Base-by-base conservation (phyloP, 306 rosid genomes). In the Vigna angularis region DNA sequence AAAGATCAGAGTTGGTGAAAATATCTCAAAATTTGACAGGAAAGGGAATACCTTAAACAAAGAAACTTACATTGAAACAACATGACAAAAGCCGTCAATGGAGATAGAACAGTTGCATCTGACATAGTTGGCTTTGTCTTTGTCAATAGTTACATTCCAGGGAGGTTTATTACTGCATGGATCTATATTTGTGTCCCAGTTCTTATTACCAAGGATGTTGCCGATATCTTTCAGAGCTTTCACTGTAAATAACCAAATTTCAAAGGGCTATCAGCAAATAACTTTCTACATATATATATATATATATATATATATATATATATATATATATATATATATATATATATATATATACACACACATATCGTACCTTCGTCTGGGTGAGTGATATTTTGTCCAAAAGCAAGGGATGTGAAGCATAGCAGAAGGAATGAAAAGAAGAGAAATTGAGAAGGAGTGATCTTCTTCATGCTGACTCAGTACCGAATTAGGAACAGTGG, bases 141-240 rank as follows among this genome's bases (percentile, higher is more conserved):
- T 5, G 16, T 1, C 9, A 0, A 0, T 1, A 64, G 2, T 38
- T 4, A 0, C 1, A 42, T 2, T 42, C 70, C 49, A 64, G 3
- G 24, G 24, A 16, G 15, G 0, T 9, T 42, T 6, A 8, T 59
- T 42, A 53, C 89, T 82, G 55, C 96, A 91, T 17, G 93, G 96
- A 84, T 91, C 86, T 1, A 75, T 45, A 3, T 6, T 3, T 5
- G 80, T 87, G 79, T 85, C 38, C 91, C 96, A 88, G 52, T 75
- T 17, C 74, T 69, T 76, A 64, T 81, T 87, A 63, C 96, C 89
- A 9, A 91, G 65, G 15, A 61, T 76, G 3, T 75, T 73, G 3
- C 68, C 93, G 66, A 88, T 77, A 2, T 59, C 87, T 38, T 67
- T 20, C 73, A 90, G 59, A 42, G 81, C 93, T 47, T 56, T 1